phyloP scores from a whole-genome alignment of 2,329 filamentous ascomycete genomes.

The Magnaporthales sp. region DNA sequence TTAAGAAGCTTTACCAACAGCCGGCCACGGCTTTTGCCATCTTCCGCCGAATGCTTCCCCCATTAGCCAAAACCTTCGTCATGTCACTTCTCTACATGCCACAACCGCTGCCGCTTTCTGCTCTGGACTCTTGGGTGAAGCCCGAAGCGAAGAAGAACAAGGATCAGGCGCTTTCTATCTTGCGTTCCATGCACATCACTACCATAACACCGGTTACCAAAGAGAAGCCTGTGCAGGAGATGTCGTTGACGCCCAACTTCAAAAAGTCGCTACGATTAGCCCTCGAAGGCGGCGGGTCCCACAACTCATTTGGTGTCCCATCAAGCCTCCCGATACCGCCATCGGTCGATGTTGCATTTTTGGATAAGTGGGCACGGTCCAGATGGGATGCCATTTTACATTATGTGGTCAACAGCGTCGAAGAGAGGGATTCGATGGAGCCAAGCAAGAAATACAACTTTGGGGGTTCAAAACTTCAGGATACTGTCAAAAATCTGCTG shows the following conservation, averaged over 20 bases:
- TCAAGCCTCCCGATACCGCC: conserved; percentile 54
- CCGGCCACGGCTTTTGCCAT: conserved; percentile 92
- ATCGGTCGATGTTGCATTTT: conserved; percentile 58
- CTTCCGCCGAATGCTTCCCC: conserved; percentile 93
- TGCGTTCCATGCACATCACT: conserved; percentile 82
- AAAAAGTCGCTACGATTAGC: conserved; percentile 74
- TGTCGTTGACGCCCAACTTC: conserved; percentile 75
- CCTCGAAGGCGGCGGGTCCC: conserved; percentile 69
- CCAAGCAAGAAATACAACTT: conserved; percentile 27
- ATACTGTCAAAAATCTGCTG: conserved; percentile 77
- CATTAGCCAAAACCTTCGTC: conserved; percentile 89
- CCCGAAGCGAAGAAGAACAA: conserved; percentile 58
- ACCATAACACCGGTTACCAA: conserved; percentile 52
- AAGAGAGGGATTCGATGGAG: conserved; percentile 35
- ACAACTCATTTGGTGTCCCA: conserved; percentile 86
- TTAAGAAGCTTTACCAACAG: conserved; percentile 88
- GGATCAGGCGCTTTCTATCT: conserved; percentile 73
- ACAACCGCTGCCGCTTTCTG: conserved; percentile 64
- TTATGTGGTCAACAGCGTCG: conserved; percentile 80
- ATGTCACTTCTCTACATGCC: conserved; percentile 93
- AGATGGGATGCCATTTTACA: conserved; percentile 97
- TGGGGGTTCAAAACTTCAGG: conserved; percentile 49
- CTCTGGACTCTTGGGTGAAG: conserved; percentile 81
- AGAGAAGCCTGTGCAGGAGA: conserved; percentile 53
- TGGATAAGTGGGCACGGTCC: conserved; percentile 77